A percentile compares a stretch with the other conserved stretches of the same genome.
phyloP scores from a whole-genome alignment of 345 rosid species.

The Melaleuca alternifolia region DNA sequence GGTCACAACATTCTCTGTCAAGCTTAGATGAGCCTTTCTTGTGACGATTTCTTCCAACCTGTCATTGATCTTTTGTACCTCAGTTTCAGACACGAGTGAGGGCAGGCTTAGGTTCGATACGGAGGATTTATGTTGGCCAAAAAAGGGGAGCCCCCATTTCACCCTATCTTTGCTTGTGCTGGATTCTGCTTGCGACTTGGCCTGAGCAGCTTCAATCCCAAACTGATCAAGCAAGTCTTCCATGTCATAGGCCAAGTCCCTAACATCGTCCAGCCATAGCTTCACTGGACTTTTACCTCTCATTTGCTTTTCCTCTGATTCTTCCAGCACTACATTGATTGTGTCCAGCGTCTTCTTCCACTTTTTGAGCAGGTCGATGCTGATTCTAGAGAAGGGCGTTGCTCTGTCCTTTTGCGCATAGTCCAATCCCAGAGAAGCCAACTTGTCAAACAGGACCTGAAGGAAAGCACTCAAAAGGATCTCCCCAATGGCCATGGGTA shows the following conservation, averaged over 20 bases:
- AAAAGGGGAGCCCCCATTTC: neutral
- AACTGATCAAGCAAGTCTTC: neutral
- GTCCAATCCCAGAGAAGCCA: neutral
- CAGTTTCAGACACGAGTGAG: neutral
- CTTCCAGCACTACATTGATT: neutral
- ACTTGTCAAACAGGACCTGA: neutral
- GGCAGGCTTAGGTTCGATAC: neutral
- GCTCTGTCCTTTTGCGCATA: neutral
- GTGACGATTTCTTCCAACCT: neutral
- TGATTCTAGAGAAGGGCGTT: neutral
- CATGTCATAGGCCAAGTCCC: neutral
- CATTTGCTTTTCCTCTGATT: neutral
- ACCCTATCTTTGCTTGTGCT: neutral
- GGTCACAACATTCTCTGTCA: accelerated
- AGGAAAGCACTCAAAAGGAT: neutral
- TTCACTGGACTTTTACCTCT: neutral
- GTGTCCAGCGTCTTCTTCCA: neutral
- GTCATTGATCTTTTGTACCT: neutral
- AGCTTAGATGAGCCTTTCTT: neutral
- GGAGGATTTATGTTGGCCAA: neutral
- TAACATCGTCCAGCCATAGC: neutral
- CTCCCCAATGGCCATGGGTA: neutral
- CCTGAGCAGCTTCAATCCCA: accelerated
- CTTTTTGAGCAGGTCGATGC: neutral
- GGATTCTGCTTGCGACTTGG: neutral